phyloP scores from a whole-genome alignment of 345 rosid genomes.

The Barbarea vulgaris region DNA sequence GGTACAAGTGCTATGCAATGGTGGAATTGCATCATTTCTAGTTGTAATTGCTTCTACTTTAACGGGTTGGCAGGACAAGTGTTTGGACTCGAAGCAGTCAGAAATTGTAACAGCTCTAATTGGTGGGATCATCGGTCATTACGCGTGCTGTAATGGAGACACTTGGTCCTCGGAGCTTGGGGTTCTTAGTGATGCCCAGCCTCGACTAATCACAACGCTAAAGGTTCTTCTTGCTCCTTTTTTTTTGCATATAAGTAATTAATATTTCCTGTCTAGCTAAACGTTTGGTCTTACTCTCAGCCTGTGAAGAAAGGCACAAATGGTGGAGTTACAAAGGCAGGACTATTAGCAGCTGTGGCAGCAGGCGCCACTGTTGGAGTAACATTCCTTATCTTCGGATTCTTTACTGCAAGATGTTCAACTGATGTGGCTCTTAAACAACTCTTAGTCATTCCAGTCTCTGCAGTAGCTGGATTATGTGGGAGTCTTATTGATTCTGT shows the following conservation, averaged over 20 bases:
- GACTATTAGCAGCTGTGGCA: slow-evolving; percentile 80
- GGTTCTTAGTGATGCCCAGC: slow-evolving; percentile 84
- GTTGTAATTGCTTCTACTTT: slow-evolving; percentile 53
- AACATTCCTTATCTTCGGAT: slow-evolving; percentile 65
- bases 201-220: slow-evolving; percentile 84
- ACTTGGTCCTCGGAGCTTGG: slow-evolving; percentile 99
- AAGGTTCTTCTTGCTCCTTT: slow-evolving; percentile 55
- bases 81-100: slow-evolving; percentile 72
- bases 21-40: slow-evolving; percentile 69
- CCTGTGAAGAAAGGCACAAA: slow-evolving; percentile 91
- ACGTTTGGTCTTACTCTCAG: slow-evolving; percentile 45
- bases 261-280: slow-evolving; percentile 10
- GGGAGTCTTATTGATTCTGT: slow-evolving; percentile 90
- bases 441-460: slow-evolving; percentile 71
- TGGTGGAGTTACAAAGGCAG: slow-evolving; percentile 86
- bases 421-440: slow-evolving; percentile 62
- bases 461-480: slow-evolving; percentile 71
- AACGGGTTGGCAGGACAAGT: slow-evolving; percentile 70
- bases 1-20: slow-evolving; percentile 84
- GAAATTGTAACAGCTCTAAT: slow-evolving; percentile 56
- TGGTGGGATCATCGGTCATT: slow-evolving; percentile 93
- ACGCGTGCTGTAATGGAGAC: slow-evolving; percentile 88
- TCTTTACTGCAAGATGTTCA: slow-evolving; percentile 65
- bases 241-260: neutral
- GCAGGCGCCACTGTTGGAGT: slow-evolving; percentile 80